phyloP scores from a whole-genome alignment of 2,329 filamentous ascomycete species.

The Cladobotryum protrusum region DNA sequence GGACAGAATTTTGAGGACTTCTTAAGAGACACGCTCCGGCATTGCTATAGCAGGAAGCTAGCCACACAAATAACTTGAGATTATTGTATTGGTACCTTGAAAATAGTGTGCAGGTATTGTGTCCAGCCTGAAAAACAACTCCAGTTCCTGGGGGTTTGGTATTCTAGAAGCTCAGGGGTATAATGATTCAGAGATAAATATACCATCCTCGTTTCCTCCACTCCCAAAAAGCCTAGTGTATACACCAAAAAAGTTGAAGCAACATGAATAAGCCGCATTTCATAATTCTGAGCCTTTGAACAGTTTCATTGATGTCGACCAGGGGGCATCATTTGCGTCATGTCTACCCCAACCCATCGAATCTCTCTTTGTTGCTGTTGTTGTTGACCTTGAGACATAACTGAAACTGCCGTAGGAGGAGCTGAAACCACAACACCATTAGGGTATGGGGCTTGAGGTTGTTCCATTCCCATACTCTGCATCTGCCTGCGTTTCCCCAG shows the following conservation, averaged over 20 bases:
- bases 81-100: no score
- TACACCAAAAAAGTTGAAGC: background rate
- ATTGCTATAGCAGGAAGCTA: no score
- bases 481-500: slow-evolving; percentile 35
- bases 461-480: slow-evolving; percentile 25
- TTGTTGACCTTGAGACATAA: slow-evolving; percentile 9
- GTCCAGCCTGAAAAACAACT: no score
- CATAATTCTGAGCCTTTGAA: no score
- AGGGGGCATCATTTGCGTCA: slow-evolving; percentile 17
- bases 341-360: slow-evolving; percentile 16
- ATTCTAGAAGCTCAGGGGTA: slow-evolving; percentile 5
- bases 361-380: slow-evolving; percentile 13
- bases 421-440: slow-evolving; percentile 5
- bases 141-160: background rate
- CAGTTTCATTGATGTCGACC: slow-evolving; percentile 4
- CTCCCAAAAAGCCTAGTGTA: background rate
- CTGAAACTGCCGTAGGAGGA: slow-evolving; percentile 1
- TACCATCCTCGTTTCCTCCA: slow-evolving; percentile 1
- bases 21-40: no score
- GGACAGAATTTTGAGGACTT: no score
- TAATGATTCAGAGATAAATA: slow-evolving; percentile 9
- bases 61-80: no score
- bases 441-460: slow-evolving; percentile 20
- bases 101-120: no score
- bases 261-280: slow-evolving; percentile 1